These are phyloP conservation scores for Mycena galericulata DNA, from an alignment of 768 basidiomycete species.

Conservation along the genomic window DNA sequence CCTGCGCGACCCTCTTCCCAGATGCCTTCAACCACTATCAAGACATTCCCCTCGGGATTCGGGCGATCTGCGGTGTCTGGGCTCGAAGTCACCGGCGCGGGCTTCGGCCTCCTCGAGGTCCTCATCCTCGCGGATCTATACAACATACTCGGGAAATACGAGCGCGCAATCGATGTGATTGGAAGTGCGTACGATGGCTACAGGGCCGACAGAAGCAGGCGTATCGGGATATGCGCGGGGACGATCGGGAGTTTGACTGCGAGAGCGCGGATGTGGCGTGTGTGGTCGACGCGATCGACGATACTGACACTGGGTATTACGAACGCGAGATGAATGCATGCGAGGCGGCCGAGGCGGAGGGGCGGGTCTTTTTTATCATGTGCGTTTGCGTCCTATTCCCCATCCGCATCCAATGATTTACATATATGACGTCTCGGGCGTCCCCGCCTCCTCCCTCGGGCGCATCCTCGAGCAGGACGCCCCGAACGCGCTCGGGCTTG, in stretches of 20 bases:
- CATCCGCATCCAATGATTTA: no score
- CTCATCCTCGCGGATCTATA: constrained; percentile 88
- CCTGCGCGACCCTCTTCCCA: constrained; percentile 77
- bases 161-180: constrained; percentile 75
- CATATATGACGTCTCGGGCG: no score
- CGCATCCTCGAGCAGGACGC: background rate
- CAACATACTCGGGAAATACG: constrained; percentile 76
- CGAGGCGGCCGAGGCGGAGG: no score
- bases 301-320: constrained; percentile 62
- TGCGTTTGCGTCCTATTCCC: no score
- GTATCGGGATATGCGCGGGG: constrained; percentile 85
- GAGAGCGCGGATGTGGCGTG: constrained; percentile 42
- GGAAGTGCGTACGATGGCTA: constrained; percentile 88
- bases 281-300: constrained; percentile 47
- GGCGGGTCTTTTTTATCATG: no score
- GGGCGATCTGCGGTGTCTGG: constrained; percentile 40
- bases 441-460: no score
- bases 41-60: constrained; percentile 57
- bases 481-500: constrained; percentile 15
- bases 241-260: constrained; percentile 91
- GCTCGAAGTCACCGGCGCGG: constrained; percentile 53
- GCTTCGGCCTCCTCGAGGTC: constrained; percentile 77
- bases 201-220: constrained; percentile 80
- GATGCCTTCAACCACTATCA: constrained; percentile 81
- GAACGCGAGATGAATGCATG: constrained; percentile 81